These are phyloP conservation scores for Saccharomyces jurei DNA, from an alignment of 805 yeast species.

Conservation along the genomic window DNA sequence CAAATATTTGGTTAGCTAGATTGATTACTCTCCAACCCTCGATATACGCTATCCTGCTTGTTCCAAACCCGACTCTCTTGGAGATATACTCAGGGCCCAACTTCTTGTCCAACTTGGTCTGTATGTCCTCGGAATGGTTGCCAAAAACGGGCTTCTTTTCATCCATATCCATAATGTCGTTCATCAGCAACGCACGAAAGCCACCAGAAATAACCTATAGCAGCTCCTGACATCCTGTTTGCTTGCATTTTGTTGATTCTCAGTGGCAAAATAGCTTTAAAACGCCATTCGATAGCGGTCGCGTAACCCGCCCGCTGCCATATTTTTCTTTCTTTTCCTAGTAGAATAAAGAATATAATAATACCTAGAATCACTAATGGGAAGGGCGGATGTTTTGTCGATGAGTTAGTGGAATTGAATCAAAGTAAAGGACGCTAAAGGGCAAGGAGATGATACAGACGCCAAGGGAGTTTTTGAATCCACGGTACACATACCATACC, in stretches of 20 bases:
- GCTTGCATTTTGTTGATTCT: not conserved
- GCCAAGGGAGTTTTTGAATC: conserved; percentile 6
- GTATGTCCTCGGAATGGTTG: conserved; percentile 26
- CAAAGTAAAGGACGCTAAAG: not conserved
- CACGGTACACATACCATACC: conserved; percentile 30
- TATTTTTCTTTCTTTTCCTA: not conserved
- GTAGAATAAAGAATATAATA: not conserved
- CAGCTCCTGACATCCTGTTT: not conserved
- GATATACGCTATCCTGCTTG: conserved; percentile 57
- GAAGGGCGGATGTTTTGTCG: not conserved
- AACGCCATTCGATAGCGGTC: not conserved
- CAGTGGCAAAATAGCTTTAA: conserved; percentile 3
- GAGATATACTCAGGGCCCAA: conserved; percentile 76
- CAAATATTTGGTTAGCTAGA: conserved; percentile 73
- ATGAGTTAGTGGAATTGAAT: not conserved
- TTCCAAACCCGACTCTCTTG: conserved; percentile 68
- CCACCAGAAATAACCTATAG: not conserved
- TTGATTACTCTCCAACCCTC: conserved; percentile 82
- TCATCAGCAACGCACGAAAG: not conserved
- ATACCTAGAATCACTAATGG: not conserved
- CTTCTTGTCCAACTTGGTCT: conserved; percentile 35
- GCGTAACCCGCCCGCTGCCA: not conserved
- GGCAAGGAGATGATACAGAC: not conserved
- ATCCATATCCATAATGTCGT: conserved; percentile 12
- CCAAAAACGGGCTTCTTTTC: conserved; percentile 13